phyloP scores from a whole-genome alignment of 495 filamentous ascomycete species.

The Opeltia flavorubescens region DNA sequence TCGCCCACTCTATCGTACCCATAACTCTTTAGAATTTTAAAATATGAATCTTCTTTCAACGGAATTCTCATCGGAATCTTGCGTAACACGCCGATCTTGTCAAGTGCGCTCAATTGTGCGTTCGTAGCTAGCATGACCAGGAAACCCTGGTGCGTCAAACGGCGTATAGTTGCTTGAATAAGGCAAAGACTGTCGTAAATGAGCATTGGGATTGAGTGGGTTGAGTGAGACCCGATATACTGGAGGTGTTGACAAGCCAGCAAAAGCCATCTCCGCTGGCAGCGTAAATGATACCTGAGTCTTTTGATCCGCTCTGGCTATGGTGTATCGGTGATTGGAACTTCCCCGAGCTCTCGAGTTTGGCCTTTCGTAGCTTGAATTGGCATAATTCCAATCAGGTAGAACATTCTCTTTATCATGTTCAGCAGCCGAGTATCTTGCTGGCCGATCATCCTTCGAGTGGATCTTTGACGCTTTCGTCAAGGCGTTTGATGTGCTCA shows the following conservation, averaged over 20 bases:
- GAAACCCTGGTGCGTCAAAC: background rate
- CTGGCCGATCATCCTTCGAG: background rate
- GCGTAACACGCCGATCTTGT: too few relatives aligned
- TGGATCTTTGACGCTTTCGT: background rate
- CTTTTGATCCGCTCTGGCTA: slow-evolving; percentile 17
- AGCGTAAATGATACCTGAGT: slow-evolving; percentile 24
- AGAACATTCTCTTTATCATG: slow-evolving; percentile 33
- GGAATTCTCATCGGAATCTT: too few relatives aligned
- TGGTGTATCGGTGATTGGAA: slow-evolving; percentile 18
- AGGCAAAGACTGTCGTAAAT: slow-evolving; percentile 1
- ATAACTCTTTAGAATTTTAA: too few relatives aligned
- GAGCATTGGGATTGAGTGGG: slow-evolving; percentile 20
- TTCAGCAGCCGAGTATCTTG: background rate
- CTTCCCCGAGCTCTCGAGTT: slow-evolving; percentile 1
- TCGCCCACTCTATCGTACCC: too few relatives aligned
- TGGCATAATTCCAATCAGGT: slow-evolving; percentile 23
- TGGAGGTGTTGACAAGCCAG: slow-evolving; percentile 17
- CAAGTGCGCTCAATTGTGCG: too few relatives aligned
- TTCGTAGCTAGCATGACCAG: background rate
- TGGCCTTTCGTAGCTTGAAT: slow-evolving; percentile 16
- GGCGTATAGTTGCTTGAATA: background rate
- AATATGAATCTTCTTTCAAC: too few relatives aligned
- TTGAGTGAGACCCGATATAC: slow-evolving; percentile 25
- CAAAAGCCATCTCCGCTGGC: slow-evolving; percentile 20
- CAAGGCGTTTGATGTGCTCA: background rate